Base-by-base conservation (phyloP, 1,139 yeast species). In the Yamadazyma pseudoaaseri region DNA sequence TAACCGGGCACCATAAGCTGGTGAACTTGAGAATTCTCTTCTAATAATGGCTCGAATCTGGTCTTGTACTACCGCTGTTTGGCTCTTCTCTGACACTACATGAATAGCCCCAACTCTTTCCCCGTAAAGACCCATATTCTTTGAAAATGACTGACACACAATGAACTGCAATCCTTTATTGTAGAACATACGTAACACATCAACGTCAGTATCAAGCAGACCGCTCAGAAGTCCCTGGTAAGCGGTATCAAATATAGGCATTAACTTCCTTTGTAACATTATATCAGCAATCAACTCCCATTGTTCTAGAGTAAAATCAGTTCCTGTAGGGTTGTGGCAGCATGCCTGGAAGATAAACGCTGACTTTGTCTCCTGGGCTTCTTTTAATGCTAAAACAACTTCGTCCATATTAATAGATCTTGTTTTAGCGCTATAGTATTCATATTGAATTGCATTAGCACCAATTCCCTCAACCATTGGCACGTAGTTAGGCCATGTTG, bases 281-380 rank as follows among this genome's bases (percentile, higher is more conserved):
- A 78, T 80, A 21, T 43, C 39, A 42, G 65, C 52, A 24, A 67
- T 56, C 35, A 44, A 38, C 29, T 50, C 40, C 73, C 73, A 89
- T 56, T 89, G 90, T 33, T 79, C 83, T 27, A 60, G 60, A 6
- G 85, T 73, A 39, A 94, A 92, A 56, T 89, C 97, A 44, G 87
- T 77, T 25, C 96, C 97, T 11, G 96, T 89, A 26, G 97, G 97
- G 63, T 89, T 89, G 69, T 89, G 97, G 51, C 96, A 92, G 54
- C 96, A 87, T 4, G 95, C 92, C 62, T 89, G 97, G 41, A 89
- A 70, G 34, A 89, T 64, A 41, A 66, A 65, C 10, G 61, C 58
- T 0, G 70, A 57, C 18, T 54, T 48, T 11, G 29, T 33, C 1
- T 60, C 56, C 2, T n/a, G n/a, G n/a, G n/a, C n/a, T 66, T 68